Base-by-base conservation (phyloP, 1,284 basidiomycete species). In the Cronartium quercuum region DNA sequence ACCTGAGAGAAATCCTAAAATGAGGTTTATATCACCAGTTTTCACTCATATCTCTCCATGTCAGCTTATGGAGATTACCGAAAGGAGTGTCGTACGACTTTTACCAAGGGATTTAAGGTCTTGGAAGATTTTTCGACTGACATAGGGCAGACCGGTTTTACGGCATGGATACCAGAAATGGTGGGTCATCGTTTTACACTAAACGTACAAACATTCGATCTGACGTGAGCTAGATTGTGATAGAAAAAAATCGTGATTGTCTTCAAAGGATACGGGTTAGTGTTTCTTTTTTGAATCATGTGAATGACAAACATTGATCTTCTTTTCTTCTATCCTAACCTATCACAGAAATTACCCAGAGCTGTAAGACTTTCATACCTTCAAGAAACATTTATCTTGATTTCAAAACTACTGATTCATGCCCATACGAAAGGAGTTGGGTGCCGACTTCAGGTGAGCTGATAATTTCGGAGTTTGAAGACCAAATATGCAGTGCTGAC, bases 241-340 rank as follows among this genome's bases (percentile, higher is more conserved):
- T 41, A 60, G 57, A 51, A 61, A 0, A 70, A 77, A 64, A 73
- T 77, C n/a, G 77, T 77, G 15, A 70, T 77, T 44, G 77, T 77
- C 35, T 77, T 77, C 62, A 76, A 76, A 68, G 77, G 77, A 35
- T 66, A 66, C 44, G 70, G 64, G 70, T 74, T 57, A 66, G 70
- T 29, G 6, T 15, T 40, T 66, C 29, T 34, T 44, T 44, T 41
- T 5, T 21, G 18, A 15, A 40, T 18, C n/a, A 40, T 6, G 21
- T 40, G 62, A 5, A 15, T 21, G 37, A 61, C 15, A 57, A 61
- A n/a, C 18, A n/a, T 12, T 24, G 15, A 1, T 38, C 42, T 55
- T 34, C 37, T 60, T 0, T 18, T 12, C 21, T n/a, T 24, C n/a
- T 62, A 10, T 47, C 6, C 40, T 24, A 13, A 35, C 35, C 35